Base-by-base conservation (phyloP, 2,329 filamentous ascomycete genomes). In the Chrysosporium keratinophilum region DNA sequence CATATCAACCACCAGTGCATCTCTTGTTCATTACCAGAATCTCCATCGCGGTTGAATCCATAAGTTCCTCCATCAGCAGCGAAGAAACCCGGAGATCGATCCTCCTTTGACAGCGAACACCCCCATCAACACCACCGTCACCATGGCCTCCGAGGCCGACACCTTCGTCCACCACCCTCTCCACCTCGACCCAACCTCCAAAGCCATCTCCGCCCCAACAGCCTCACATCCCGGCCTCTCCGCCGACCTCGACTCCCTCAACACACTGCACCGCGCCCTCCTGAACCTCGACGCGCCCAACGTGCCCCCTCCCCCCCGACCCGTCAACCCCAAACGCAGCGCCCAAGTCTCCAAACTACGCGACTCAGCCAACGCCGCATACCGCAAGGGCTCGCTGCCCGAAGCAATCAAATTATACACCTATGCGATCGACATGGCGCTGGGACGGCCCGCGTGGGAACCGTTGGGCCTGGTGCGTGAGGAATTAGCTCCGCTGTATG, bases 331-430 rank as follows among this genome's bases (percentile, higher is more conserved):
- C 50, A 95, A 96, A 74, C 88, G 91, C 65, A 84, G 80, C 60
- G 88, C 87, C 35, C 83, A 90, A 67, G 86, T 98, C 71, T 81
- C 78, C 71, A 97, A 97, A 74, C 83, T 97, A 60, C 87, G 89
- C 67, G 93, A 97, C 69, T 80, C 79, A 54, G 91, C 88, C 64
- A 95, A 95, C 75, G 74, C 74, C 55, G 82, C 87, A 62, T 91
- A 87, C 76, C 85, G 88, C 70, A 90, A 91, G 71, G 79, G 79
- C 63, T 78, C 82, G 61, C 82, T 85, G 72, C 71, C 71, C 54
- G 88, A 94, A 52, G 91, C 91, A 3, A 77, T 88, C 61, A 83
- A 83, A 61, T 78, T 90, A 61, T 96, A 97, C 75, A 80, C 79
- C 0, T 80, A 91, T n/a, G 90, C 88, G 1, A 79, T 97, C 54